Evolutionary conservation across 352 stramenopile species (phyloP).

Genomic region (Pythium chondricola): DNA sequence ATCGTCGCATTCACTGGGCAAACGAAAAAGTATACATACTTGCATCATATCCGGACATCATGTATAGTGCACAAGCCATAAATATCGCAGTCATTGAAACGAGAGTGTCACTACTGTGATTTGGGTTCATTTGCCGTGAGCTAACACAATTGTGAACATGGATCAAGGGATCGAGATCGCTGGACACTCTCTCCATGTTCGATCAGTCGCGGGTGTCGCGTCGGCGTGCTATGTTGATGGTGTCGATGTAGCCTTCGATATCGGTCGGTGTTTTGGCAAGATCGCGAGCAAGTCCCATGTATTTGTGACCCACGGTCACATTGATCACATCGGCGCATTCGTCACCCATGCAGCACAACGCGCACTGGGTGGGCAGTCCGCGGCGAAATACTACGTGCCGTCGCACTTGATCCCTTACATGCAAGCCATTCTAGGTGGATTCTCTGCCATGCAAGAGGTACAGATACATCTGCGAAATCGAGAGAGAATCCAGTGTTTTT

Average conservation of each 20-base stretch:
- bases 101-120: slow-evolving; percentile 13
- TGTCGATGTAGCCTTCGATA: slow-evolving; percentile 71
- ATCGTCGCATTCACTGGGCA: no score
- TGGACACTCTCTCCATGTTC: slow-evolving; percentile 49
- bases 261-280: slow-evolving; percentile 44
- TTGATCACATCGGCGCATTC: slow-evolving; percentile 73
- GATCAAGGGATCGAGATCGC: slow-evolving; percentile 15
- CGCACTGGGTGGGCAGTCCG: slow-evolving; percentile 38
- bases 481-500: no score
- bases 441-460: slow-evolving; percentile 55
- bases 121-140: no score
- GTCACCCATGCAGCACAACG: slow-evolving; percentile 55
- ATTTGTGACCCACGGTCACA: slow-evolving; percentile 85
- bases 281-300: slow-evolving; percentile 60
- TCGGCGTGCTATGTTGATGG: slow-evolving; percentile 75
- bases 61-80: no score
- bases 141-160: no score
- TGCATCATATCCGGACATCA: no score
- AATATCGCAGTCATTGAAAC: no score
- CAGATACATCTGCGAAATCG: background rate
- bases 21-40: no score
- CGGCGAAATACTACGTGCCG: slow-evolving; percentile 67
- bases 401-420: slow-evolving; percentile 42
- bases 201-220: slow-evolving; percentile 63
- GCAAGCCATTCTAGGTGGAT: slow-evolving; percentile 43